Evolutionary conservation across 2,329 filamentous ascomycete genomes (phyloP).

Genomic region (Colletotrichum sp.): DNA sequence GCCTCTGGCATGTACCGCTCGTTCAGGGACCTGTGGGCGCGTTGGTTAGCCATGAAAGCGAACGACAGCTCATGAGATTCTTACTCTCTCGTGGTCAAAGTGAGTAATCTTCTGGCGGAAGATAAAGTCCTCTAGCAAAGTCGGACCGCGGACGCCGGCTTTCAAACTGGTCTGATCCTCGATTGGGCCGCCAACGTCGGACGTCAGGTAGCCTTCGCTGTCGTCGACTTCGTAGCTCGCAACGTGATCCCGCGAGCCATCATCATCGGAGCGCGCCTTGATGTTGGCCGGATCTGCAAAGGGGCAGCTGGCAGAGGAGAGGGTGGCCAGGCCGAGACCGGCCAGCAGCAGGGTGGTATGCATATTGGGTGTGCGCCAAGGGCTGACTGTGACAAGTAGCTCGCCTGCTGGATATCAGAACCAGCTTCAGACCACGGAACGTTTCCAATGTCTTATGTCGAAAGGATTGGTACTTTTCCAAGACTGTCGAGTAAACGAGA

Average conservation of each 20-base stretch:
- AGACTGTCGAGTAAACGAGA: neutral
- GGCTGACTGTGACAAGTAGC: neutral
- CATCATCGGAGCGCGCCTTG: conserved; percentile 3
- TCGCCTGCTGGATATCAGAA: neutral
- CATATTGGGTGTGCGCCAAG: neutral
- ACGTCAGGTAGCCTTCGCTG: conserved; percentile 61
- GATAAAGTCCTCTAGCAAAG: conserved; percentile 74
- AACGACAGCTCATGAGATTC: conserved; percentile 16
- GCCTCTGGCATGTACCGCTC: conserved; percentile 73
- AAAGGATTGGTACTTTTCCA: neutral
- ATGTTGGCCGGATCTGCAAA: conserved; percentile 30
- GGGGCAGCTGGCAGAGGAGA: conserved; percentile 33
- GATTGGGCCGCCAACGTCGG: conserved; percentile 72
- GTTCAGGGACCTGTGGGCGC: conserved; percentile 56
- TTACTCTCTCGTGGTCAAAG: conserved; percentile 74
- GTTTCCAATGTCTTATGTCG: neutral
- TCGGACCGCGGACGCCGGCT: conserved; percentile 70
- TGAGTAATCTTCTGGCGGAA: conserved; percentile 75
- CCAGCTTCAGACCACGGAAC: neutral
- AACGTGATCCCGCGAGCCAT: conserved; percentile 34
- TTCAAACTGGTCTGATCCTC: conserved; percentile 69
- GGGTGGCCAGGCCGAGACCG: conserved; percentile 24
- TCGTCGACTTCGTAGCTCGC: conserved; percentile 54
- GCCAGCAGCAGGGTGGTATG: conserved; percentile 22
- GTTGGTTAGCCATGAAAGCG: conserved; percentile 12